Percentiles rank a stretch among this genome's conserved stretches.
phyloP scores from a whole-genome alignment of 768 basidiomycete genomes.

The Amanita rubescens region DNA sequence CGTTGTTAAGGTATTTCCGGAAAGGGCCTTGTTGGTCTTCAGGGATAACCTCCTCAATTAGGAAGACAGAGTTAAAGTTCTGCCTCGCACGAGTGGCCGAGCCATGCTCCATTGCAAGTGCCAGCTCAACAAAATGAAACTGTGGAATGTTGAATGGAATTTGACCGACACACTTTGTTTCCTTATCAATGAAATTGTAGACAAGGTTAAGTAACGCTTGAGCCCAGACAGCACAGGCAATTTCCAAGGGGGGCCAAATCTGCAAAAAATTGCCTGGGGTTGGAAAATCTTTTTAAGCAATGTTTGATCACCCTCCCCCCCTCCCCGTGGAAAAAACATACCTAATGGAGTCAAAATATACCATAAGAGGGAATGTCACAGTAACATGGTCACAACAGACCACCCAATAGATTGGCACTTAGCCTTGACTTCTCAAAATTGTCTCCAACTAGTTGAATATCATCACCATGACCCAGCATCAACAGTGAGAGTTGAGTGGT shows the following conservation, averaged over 20 bases:
- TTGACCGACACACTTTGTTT: background rate
- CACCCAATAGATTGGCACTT: no score
- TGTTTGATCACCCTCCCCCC: no score
- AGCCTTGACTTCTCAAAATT: no score
- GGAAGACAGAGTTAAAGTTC: slow-evolving; percentile 1
- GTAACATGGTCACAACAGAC: no score
- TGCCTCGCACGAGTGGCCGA: background rate
- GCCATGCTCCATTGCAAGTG: background rate
- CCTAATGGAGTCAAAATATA: no score
- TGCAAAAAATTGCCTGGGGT: no score
- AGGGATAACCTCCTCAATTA: slow-evolving; percentile 12
- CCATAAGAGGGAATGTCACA: no score
- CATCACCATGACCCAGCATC: no score
- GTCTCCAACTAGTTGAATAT: no score
- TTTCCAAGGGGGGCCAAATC: slow-evolving; percentile 14
- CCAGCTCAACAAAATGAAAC: background rate
- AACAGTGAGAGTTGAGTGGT: no score
- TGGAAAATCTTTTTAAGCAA: no score
- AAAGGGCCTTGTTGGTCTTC: slow-evolving; percentile 10
- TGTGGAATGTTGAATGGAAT: background rate
- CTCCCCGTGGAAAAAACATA: no score
- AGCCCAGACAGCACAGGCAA: slow-evolving; percentile 18
- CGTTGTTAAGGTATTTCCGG: slow-evolving; percentile 20
- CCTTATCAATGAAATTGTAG: slow-evolving; percentile 3
- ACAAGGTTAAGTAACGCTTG: slow-evolving; percentile 12